phyloP scores from a whole-genome alignment of 2,329 filamentous ascomycete genomes.

The Penicillium hordei region DNA sequence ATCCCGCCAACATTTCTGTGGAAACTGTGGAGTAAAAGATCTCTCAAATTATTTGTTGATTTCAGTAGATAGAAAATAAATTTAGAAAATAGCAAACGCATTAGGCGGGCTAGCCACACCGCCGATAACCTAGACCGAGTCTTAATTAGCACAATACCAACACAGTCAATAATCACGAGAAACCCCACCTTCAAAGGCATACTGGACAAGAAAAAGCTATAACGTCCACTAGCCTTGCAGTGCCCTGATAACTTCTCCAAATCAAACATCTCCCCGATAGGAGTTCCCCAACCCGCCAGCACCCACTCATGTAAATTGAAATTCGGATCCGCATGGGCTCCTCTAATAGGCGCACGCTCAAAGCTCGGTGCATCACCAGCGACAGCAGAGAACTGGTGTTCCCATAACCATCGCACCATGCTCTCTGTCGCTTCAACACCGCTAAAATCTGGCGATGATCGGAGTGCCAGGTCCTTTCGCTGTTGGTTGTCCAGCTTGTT shows the following conservation, averaged over 20 bases:
- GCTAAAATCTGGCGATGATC: constrained; percentile 25
- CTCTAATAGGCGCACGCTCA: constrained; percentile 29
- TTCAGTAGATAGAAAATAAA: neutral
- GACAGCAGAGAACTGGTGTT: constrained; percentile 37
- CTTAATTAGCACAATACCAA: neutral
- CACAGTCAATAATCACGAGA: neutral
- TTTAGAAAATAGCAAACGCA: constrained; percentile 26
- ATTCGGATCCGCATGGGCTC: constrained; percentile 24
- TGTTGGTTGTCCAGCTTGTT: constrained; percentile 18
- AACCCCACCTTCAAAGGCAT: constrained; percentile 32
- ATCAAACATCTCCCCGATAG: constrained; percentile 39
- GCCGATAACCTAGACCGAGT: constrained; percentile 19
- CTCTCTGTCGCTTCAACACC: constrained; percentile 38
- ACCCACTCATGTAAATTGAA: constrained; percentile 35
- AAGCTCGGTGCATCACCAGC: constrained; percentile 38
- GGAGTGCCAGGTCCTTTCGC: constrained; percentile 17
- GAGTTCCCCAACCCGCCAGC: constrained; percentile 32
- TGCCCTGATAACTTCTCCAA: constrained; percentile 33
- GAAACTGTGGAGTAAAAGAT: neutral
- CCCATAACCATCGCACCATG: constrained; percentile 38
- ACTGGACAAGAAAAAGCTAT: constrained; percentile 38
- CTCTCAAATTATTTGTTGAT: neutral
- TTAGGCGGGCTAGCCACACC: constrained; percentile 27
- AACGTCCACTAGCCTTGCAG: constrained; percentile 31
- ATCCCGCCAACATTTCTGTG: neutral